Base-by-base conservation (phyloP, 495 filamentous ascomycete genomes). In the Margaritispora aquatica region DNA sequence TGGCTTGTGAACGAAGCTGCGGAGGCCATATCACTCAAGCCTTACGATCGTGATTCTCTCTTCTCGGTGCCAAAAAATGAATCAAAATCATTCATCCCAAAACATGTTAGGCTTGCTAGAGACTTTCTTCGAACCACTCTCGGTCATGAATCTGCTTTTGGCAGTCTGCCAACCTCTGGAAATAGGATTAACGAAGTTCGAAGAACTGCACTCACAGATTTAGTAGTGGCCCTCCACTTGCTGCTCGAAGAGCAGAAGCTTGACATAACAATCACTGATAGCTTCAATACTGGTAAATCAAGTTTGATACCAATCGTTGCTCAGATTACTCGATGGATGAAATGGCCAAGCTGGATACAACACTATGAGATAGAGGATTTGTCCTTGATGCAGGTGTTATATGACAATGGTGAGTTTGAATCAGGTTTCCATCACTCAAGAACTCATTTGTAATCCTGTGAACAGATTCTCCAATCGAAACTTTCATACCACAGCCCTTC, bases 231-330 rank as follows among this genome's bases (percentile, higher is more conserved):
- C 15, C 78, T 98, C 22, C 95, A 97, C 70, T 79, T 97, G 7
- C 69, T 96, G 2, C 77, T 87, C 1, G 93, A 98, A 68, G 94
- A 98, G 65, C 82, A 88, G 61, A 97, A 95, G 68, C 82, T 98
- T 4, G 85, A 89, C 50, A 82, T 84, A 26, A 78, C 84, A 20
- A 75, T 82, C 22, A 74, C 77, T 0, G 80, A 87, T 58, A 74
- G 77, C 52, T 76, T 79, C 9, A 76, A 76, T 38, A 71, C 75
- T 47, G 73, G 81, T 27, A 63, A 74, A 26, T 71, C 77, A 48
- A 78, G 83, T 57, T 71, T 96, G 47, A 81, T 82, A 31, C 82
- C 85, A 3, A 65, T 96, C 1, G 73, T 98, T 17, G 86, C 87
- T 24, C 93, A 96, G 64, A 73, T 98, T 57, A 83, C 87, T 4